These are phyloP conservation scores for Saccharomyces hybrid DNA, from an alignment of 1,139 yeast genomes.

Conservation along the genomic window DNA sequence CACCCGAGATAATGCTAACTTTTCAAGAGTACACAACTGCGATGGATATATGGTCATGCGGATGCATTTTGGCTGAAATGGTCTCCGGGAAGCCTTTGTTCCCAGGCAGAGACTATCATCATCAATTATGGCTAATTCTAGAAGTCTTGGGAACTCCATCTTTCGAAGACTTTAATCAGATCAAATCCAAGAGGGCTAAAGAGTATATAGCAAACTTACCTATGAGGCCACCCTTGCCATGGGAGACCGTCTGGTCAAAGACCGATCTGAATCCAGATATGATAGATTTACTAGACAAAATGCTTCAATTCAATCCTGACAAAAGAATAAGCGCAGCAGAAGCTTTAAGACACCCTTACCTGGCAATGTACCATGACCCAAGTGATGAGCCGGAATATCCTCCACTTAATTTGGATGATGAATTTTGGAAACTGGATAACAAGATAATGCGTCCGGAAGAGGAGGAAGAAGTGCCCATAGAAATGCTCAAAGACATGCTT, in stretches of 20 bases:
- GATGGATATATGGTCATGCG: constrained; percentile 74
- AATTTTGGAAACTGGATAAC: constrained; percentile 57
- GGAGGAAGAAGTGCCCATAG: constrained; percentile 31
- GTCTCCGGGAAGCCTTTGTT: constrained; percentile 59
- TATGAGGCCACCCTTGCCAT: constrained; percentile 42
- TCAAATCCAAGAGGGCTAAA: constrained; percentile 55
- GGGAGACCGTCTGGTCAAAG: constrained; percentile 38
- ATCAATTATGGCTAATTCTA: constrained; percentile 56
- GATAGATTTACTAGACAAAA: constrained; percentile 50
- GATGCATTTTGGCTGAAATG: constrained; percentile 67
- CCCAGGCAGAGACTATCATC: constrained; percentile 71
- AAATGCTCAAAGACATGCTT: constrained; percentile 41
- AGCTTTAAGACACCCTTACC: constrained; percentile 61
- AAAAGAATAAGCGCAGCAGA: constrained; percentile 58
- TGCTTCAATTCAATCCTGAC: constrained; percentile 57
- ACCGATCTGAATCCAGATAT: constrained; percentile 47
- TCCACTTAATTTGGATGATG: constrained; percentile 39
- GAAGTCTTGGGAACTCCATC: constrained; percentile 60
- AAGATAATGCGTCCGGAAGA: constrained; percentile 37
- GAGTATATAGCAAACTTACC: constrained; percentile 56
- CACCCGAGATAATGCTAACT: constrained; percentile 71
- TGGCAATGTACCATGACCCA: constrained; percentile 61
- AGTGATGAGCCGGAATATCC: constrained; percentile 60
- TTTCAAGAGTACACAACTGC: constrained; percentile 64
- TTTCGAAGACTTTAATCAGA: constrained; percentile 47